These are phyloP conservation scores for Graphium sp. DNA, from an alignment of 2,329 filamentous ascomycete genomes.

Conservation along the genomic window DNA sequence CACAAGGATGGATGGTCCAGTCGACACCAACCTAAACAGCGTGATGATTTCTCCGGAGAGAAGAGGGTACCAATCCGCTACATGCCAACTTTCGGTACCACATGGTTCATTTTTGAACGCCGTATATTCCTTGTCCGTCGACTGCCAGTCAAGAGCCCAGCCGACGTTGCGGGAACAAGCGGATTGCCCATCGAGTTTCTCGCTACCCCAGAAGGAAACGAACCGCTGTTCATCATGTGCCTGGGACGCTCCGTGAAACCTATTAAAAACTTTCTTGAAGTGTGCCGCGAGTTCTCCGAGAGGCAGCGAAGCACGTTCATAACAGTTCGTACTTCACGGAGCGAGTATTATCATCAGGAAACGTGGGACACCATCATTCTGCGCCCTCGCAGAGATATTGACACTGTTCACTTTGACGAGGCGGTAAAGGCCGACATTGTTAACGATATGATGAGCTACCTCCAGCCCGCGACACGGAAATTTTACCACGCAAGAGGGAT, in stretches of 20 bases:
- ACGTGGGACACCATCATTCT: constrained; percentile 18
- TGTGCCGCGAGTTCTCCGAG: constrained; percentile 14
- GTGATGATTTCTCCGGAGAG: constrained; percentile 14
- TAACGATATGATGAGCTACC: constrained; percentile 60
- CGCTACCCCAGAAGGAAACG: constrained; percentile 15
- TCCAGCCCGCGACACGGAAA: constrained; percentile 49
- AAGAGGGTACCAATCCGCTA: constrained; percentile 18
- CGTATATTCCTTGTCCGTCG: constrained; percentile 18
- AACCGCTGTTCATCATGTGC: constrained; percentile 20
- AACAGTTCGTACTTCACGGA: constrained; percentile 16
- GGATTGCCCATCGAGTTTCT: constrained; percentile 12
- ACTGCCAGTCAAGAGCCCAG: constrained; percentile 8
- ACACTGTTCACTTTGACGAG: constrained; percentile 57
- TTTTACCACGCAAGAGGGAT: constrained; percentile 68
- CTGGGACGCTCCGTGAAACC: constrained; percentile 16
- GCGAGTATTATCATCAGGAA: constrained; percentile 8
- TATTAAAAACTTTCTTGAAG: constrained; percentile 13
- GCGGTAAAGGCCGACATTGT: constrained; percentile 49
- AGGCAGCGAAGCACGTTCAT: constrained; percentile 17
- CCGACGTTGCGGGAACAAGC: constrained; percentile 6
- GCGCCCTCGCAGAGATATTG: constrained; percentile 53
- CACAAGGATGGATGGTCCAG: constrained; percentile 13
- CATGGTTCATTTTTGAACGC: constrained; percentile 15
- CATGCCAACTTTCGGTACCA: constrained; percentile 18
- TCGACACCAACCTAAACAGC: constrained; percentile 10